Percentiles rank a stretch among this genome's conserved stretches.
Evolutionary conservation across 202 grass and related monocot genomes (phyloP).

Genomic region (Dendrocalamus latiflorus): DNA sequence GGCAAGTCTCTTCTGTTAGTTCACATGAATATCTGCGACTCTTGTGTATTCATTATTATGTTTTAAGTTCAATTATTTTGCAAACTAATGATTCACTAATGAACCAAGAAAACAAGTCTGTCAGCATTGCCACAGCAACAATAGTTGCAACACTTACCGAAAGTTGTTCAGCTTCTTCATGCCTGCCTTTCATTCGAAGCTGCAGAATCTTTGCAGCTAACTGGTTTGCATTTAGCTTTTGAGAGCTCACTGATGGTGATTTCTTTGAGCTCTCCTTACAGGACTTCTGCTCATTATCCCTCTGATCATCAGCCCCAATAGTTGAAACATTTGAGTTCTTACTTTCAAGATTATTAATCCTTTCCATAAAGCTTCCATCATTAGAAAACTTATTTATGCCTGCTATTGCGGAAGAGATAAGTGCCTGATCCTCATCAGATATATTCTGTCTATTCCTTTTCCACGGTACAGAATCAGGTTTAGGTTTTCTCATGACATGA

Average conservation of each 20-base stretch:
- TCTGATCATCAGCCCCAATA: conserved; percentile 10
- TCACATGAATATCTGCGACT: not conserved
- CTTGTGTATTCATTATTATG: not conserved
- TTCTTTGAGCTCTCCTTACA: conserved; percentile 28
- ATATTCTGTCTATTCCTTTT: conserved; percentile 58
- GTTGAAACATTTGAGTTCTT: conserved; percentile 36
- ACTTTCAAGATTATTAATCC: conserved; percentile 37
- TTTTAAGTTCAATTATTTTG: not conserved
- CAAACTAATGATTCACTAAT: not conserved
- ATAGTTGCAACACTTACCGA: conserved; percentile 53
- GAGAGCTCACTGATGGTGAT: conserved; percentile 29
- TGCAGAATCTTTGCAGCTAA: conserved; percentile 85
- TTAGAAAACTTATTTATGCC: conserved; percentile 72
- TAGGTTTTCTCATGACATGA: conserved; percentile 78
- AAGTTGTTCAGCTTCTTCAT: conserved; percentile 82
- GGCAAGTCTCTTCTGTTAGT: not conserved
- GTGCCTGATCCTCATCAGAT: conserved; percentile 61
- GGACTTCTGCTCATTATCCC: conserved; percentile 25
- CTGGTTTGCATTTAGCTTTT: conserved; percentile 80
- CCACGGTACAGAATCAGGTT: conserved; percentile 70
- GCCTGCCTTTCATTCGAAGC: conserved; percentile 87
- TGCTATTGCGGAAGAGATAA: conserved; percentile 65
- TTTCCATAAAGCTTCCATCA: conserved; percentile 90
- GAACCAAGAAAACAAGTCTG: not conserved
- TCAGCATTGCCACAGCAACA: conserved; percentile 15